These are phyloP conservation scores for Ceratocystis papillata DNA, from an alignment of 2,329 filamentous ascomycete species.

Conservation along the genomic window DNA sequence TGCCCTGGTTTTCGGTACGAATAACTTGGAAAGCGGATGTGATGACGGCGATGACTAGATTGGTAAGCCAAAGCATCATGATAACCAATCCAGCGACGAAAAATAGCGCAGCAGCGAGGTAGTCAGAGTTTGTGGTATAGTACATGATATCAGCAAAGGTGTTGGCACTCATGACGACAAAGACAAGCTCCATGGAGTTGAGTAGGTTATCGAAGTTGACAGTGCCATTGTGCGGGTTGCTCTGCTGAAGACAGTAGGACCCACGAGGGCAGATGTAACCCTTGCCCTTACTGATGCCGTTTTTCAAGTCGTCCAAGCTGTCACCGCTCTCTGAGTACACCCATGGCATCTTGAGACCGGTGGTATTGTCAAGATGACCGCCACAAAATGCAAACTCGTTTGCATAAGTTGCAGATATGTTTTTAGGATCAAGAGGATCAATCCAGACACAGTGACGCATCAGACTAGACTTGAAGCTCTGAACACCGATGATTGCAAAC, in stretches of 20 bases:
- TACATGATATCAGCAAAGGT: slow-evolving; percentile 95
- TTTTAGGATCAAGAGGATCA: slow-evolving; percentile 49
- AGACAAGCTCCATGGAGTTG: slow-evolving; percentile 85
- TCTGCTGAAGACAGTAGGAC: slow-evolving; percentile 69
- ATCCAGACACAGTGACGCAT: slow-evolving; percentile 69
- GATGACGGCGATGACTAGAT: slow-evolving; percentile 89
- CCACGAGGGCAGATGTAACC: slow-evolving; percentile 79
- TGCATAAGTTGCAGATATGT: slow-evolving; percentile 45
- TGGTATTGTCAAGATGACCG: slow-evolving; percentile 57
- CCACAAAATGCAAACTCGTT: slow-evolving; percentile 72
- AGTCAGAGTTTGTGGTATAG: slow-evolving; percentile 83
- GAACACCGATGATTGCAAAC: slow-evolving; percentile 92
- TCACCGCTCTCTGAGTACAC: slow-evolving; percentile 36
- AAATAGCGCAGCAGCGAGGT: slow-evolving; percentile 72
- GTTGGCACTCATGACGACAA: slow-evolving; percentile 97
- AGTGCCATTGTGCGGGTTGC: slow-evolving; percentile 72
- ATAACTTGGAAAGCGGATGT: slow-evolving; percentile 98
- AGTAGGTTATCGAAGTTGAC: slow-evolving; percentile 92
- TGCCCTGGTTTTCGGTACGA: slow-evolving; percentile 85
- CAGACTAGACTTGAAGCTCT: slow-evolving; percentile 83
- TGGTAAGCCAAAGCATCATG: slow-evolving; percentile 91
- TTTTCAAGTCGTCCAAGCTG: slow-evolving; percentile 38
- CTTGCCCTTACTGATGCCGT: slow-evolving; percentile 51
- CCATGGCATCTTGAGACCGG: slow-evolving; percentile 55
- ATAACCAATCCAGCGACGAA: slow-evolving; percentile 69